Evolutionary conservation across 2,329 filamentous ascomycete genomes (phyloP).

Genomic region (Plenodomus tracheiphilus): DNA sequence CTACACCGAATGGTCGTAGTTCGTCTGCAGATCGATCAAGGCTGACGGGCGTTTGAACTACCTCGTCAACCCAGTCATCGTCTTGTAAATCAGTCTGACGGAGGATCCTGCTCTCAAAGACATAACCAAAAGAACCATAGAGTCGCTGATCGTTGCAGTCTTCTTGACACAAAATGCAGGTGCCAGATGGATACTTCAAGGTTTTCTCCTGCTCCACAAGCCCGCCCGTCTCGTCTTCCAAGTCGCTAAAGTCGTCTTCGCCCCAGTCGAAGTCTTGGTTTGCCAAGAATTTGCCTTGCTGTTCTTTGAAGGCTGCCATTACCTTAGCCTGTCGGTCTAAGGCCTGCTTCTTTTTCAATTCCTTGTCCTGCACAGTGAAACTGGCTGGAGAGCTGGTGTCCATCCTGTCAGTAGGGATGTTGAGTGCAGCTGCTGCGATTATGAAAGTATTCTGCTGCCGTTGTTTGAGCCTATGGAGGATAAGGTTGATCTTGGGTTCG

Average conservation of each 20-base stretch:
- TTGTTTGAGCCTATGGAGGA: constrained; percentile 83
- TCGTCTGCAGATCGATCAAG: constrained; percentile 83
- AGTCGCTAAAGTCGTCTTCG: constrained; percentile 76
- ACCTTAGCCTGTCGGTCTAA: constrained; percentile 87
- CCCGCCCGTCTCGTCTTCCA: constrained; percentile 64
- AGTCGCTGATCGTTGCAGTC: constrained; percentile 86
- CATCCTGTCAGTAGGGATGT: constrained; percentile 73
- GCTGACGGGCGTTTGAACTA: constrained; percentile 73
- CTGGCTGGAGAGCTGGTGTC: constrained; percentile 80
- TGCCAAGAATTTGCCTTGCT: constrained; percentile 92
- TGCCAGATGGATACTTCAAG: constrained; percentile 90
- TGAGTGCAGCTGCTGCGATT: constrained; percentile 62
- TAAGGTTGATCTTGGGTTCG: constrained; percentile 79
- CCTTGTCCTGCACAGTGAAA: constrained; percentile 65
- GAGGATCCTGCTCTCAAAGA: constrained; percentile 83
- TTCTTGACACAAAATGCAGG: constrained; percentile 95
- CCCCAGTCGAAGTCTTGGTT: constrained; percentile 90
- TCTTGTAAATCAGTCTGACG: constrained; percentile 85
- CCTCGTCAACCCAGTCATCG: constrained; percentile 81
- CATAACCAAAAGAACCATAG: constrained; percentile 90
- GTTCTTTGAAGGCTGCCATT: constrained; percentile 97
- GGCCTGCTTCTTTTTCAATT: constrained; percentile 88
- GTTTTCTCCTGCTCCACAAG: constrained; percentile 68
- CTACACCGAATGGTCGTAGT: constrained; percentile 86
- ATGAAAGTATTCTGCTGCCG: constrained; percentile 76